Evolutionary conservation across 176 grass and related monocot genomes (phyloP), one percentile per base, ranked within the genome.

Genomic region (Bothriochloa decipiens): DNA sequence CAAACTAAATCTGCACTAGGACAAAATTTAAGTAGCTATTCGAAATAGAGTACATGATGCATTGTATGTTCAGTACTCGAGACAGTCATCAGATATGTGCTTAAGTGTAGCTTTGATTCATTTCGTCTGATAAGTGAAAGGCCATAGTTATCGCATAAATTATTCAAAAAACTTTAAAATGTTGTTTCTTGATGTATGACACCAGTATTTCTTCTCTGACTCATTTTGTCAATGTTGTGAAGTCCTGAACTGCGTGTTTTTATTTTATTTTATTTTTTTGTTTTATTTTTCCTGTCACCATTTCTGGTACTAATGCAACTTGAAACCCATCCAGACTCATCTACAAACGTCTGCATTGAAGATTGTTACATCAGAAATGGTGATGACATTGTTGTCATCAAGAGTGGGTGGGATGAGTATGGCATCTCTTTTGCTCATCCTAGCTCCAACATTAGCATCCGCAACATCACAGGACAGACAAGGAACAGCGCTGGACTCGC

Each of bases 391-490:
- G 81, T 97, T 2, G 92, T 92, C 55, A 92, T 97, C 50, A 97
- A 97, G 83, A 97, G 92, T 77, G 92, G 94, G 3, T 94, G 94
- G 94, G 94, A 97, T 41, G 86, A 97, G 70, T 97, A 94, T 4
- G 92, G 94, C 57, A 97, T 97, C 42, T 92, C 92, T 72, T 94
- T 92, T 73, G 90, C 86, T 43, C 88, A 83, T 28, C 92, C 94
- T 33, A 97, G 92, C 78, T 76, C 85, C 64, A 97, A 97, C 69
- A 97, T 97, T 67, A 94, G 94, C 83, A 94, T 97, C 70, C 79
- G 87, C 12, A 87, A 72, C 37, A 89, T 97, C 25, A 88, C 39
- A 1, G 94, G 92, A 18, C 68, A 88, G 53, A 81, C 90, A 68
- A 87, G 88, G 57, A 76, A 58, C 41, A 91, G 92, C 2, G 74